A percentile compares a stretch with the other conserved stretches of the same genome.
These are phyloP conservation scores for Saccharomycopsis fibuligera DNA, from an alignment of 805 yeast species.

Conservation along the genomic window DNA sequence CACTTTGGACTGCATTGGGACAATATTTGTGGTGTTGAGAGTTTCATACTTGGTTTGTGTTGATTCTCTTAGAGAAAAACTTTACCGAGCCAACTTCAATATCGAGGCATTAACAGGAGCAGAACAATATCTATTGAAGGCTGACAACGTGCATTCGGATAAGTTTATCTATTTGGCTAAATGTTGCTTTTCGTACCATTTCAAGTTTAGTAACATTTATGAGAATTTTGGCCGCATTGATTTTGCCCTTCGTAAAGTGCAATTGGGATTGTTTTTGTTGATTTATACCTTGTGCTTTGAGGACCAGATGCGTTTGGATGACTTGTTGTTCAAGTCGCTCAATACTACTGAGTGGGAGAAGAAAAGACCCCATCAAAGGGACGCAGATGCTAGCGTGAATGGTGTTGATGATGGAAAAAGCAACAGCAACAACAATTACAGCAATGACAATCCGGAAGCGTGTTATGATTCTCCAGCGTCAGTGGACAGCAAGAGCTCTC, in stretches of 20 bases:
- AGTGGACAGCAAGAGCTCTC: too few relatives aligned
- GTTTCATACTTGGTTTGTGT: slow-evolving; percentile 7
- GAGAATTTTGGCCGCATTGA: slow-evolving; percentile 12
- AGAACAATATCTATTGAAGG: slow-evolving; percentile 10
- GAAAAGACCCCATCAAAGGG: too few relatives aligned
- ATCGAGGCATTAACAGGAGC: slow-evolving; percentile 1
- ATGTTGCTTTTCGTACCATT: slow-evolving; percentile 15
- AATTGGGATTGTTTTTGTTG: slow-evolving; percentile 15
- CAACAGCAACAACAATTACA: too few relatives aligned
- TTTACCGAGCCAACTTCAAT: slow-evolving; percentile 11
- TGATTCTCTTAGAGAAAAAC: slow-evolving; percentile 11
- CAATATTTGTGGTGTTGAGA: slow-evolving; percentile 9
- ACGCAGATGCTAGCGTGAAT: not conserved
- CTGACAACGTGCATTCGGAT: slow-evolving; percentile 1
- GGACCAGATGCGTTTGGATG: slow-evolving; percentile 13
- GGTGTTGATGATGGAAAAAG: too few relatives aligned
- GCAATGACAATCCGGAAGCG: not conserved
- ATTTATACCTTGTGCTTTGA: slow-evolving; percentile 4
- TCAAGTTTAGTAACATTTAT: slow-evolving; percentile 14
- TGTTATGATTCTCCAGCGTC: not conserved
- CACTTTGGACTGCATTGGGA: slow-evolving; percentile 17
- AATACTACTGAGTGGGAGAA: too few relatives aligned
- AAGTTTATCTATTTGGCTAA: slow-evolving; percentile 15
- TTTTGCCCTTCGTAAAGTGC: slow-evolving; percentile 16
- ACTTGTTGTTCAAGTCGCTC: slow-evolving; percentile 7